Evolutionary conservation across 306 rosid genomes (phyloP).

Genomic region (Vigna nakashimae): DNA sequence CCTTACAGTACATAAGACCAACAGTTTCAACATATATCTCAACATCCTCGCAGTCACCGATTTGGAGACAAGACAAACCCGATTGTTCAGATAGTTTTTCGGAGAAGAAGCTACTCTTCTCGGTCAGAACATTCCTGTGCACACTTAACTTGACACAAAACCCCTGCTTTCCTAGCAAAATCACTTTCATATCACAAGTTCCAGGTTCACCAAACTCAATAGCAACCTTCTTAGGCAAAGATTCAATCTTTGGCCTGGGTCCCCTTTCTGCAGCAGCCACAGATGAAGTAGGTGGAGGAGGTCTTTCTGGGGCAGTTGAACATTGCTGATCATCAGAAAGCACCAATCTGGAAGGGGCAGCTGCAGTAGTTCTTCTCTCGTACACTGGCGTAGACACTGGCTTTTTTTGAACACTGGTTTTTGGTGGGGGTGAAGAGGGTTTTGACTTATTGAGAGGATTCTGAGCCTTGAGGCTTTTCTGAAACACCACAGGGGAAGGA

Average conservation of each 20-base stretch:
- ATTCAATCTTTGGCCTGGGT: constrained; percentile 72
- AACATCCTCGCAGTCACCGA: constrained; percentile 89
- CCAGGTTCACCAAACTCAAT: constrained; percentile 98
- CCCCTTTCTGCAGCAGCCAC: constrained; percentile 60
- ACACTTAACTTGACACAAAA: constrained; percentile 91
- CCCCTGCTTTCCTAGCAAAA: constrained; percentile 86
- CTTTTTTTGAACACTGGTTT: constrained; percentile 64
- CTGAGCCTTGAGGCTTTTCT: constrained; percentile 77
- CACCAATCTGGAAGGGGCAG: constrained; percentile 59
- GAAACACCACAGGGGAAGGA: constrained; percentile 97
- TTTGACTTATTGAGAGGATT: constrained; percentile 76
- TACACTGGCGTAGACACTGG: constrained; percentile 48
- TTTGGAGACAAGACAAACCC: constrained; percentile 65
- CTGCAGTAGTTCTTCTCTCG: constrained; percentile 60
- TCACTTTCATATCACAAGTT: constrained; percentile 85
- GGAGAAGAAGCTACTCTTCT: constrained; percentile 74
- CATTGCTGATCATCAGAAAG: constrained; percentile 64
- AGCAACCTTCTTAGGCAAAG: constrained; percentile 89
- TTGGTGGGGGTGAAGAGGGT: constrained; percentile 69
- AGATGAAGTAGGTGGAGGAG: constrained; percentile 56
- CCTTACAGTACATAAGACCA: constrained; percentile 94
- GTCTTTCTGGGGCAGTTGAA: constrained; percentile 53
- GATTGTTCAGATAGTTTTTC: constrained; percentile 63
- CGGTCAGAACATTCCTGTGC: constrained; percentile 73
- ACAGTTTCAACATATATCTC: constrained; percentile 91